These are phyloP conservation scores for Echeveria elegans DNA, from an alignment of 164 flowering plant genomes.

Conservation along the genomic window DNA sequence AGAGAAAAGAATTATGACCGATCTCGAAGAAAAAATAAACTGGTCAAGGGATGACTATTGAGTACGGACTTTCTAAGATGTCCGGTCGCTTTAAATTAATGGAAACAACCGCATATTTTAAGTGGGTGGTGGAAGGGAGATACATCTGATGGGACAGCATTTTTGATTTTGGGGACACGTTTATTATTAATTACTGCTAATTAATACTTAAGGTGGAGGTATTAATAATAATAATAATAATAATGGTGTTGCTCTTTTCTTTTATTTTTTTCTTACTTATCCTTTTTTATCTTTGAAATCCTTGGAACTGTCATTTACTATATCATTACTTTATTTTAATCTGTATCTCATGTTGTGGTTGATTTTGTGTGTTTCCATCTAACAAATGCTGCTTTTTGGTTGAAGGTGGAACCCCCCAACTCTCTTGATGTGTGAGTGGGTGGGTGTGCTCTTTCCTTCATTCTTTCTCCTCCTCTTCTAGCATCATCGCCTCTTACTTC, in stretches of 20 bases:
- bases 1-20: too few relatives aligned
- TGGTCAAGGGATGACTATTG: too few relatives aligned
- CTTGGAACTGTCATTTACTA: not conserved
- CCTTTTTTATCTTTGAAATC: not conserved
- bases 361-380: not conserved
- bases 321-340: not conserved
- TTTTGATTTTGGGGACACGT: not conserved
- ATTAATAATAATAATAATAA: not conserved
- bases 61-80: not conserved
- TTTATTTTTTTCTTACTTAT: not conserved
- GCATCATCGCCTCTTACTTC: too few relatives aligned
- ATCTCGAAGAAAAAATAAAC: too few relatives aligned
- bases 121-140: not conserved
- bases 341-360: not conserved
- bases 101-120: not conserved
- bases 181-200: not conserved
- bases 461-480: too few relatives aligned
- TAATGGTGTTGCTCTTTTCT: not conserved
- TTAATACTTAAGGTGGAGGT: not conserved
- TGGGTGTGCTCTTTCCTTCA: not conserved
- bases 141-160: not conserved
- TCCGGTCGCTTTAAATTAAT: not conserved
- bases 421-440: slow-evolving; percentile 4
- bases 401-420: not conserved
- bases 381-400: not conserved